These are phyloP conservation scores for Capniomyces stellatus DNA, from an alignment of 371 early-diverging fungal genomes.

Conservation along the genomic window DNA sequence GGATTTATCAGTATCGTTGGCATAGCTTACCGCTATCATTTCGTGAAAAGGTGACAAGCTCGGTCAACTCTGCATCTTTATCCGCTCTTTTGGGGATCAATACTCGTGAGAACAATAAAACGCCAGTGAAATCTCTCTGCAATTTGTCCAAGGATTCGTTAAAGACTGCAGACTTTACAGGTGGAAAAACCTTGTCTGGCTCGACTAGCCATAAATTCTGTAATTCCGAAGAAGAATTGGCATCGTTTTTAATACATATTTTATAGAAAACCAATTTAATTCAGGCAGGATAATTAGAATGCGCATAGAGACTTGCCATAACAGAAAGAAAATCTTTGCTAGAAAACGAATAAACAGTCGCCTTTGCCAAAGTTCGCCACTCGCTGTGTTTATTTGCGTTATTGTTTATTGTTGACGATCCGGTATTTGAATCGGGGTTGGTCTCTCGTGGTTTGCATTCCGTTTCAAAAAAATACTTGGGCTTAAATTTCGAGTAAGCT, in stretches of 20 bases:
- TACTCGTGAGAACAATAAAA: constrained; percentile 9
- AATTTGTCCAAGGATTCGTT: background rate
- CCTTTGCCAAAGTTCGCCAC: constrained; percentile 12
- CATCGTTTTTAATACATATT: background rate
- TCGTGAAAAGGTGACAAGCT: background rate
- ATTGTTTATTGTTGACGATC: too few relatives aligned
- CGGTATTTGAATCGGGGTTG: background rate
- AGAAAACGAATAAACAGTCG: constrained; percentile 9
- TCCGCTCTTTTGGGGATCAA: constrained; percentile 38
- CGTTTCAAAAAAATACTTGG: constrained; percentile 7
- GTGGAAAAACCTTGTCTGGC: background rate
- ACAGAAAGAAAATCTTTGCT: constrained; percentile 15
- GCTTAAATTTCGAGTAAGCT: constrained; percentile 17
- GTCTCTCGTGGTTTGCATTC: background rate
- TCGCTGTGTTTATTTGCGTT: background rate
- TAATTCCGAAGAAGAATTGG: background rate
- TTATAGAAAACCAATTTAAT: too few relatives aligned
- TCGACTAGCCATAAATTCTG: background rate
- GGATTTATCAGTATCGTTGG: too few relatives aligned
- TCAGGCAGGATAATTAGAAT: too few relatives aligned
- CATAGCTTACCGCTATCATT: background rate
- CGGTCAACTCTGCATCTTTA: constrained; percentile 6
- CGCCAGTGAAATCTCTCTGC: background rate
- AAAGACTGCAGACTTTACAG: background rate
- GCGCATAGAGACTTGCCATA: too few relatives aligned